Evolutionary conservation across 1,139 yeast species (phyloP).

Genomic region (Geotrichum armillariae): DNA sequence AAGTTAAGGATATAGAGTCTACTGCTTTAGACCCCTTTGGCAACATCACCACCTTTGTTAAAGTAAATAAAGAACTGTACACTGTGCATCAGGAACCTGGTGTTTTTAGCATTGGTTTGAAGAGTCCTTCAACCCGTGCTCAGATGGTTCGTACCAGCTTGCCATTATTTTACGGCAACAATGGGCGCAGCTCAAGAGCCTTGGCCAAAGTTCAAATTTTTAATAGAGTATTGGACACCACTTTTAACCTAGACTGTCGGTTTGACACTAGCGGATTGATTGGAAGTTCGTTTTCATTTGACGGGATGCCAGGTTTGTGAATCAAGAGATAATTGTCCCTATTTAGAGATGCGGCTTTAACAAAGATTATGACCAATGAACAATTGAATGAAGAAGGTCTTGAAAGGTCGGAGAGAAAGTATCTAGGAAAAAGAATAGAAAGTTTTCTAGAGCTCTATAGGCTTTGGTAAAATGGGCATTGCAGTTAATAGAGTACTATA

Average conservation of each 20-base stretch:
- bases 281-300: slow-evolving; percentile 13
- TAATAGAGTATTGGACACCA: slow-evolving; percentile 3
- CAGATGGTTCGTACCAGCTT: slow-evolving; percentile 1
- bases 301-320: too few relatives aligned
- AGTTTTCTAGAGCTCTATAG: not conserved
- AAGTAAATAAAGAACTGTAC: not conserved
- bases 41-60: slow-evolving; percentile 2
- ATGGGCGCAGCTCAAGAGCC: not conserved
- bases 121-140: not conserved
- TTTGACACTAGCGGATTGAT: slow-evolving; percentile 18
- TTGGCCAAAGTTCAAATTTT: slow-evolving; percentile 5
- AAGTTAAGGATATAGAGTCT: slow-evolving; percentile 6
- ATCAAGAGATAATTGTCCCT: too few relatives aligned
- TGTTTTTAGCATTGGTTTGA: not conserved
- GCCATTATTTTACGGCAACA: slow-evolving; percentile 4
- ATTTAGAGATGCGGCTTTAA: too few relatives aligned
- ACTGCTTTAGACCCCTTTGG: slow-evolving; percentile 6
- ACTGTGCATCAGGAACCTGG: not conserved
- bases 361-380: too few relatives aligned
- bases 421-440: not conserved
- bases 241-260: slow-evolving; percentile 7
- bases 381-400: too few relatives aligned
- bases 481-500: not conserved
- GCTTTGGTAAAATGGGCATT: not conserved
- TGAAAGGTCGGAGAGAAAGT: too few relatives aligned